A percentile compares a stretch with the other conserved stretches of the same genome.
Conservation (phyloP, 2,329 filamentous ascomycete genomes). For the Exophiala lecanii-corni region DNA sequence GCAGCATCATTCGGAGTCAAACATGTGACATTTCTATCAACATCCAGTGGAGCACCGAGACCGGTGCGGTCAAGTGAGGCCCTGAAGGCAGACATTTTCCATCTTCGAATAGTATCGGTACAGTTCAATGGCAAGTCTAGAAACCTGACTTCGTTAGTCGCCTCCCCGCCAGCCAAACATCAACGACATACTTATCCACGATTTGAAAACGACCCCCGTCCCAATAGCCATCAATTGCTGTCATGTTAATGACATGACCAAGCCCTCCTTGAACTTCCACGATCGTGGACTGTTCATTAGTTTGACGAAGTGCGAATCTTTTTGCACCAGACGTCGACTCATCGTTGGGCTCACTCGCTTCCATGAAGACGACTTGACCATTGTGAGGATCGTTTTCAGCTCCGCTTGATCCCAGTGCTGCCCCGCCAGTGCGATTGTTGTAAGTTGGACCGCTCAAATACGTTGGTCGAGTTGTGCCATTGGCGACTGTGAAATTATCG, state of each 20-base stretch:
- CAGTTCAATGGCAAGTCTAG: slow-evolving; percentile 9
- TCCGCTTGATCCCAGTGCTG: slow-evolving; percentile 6
- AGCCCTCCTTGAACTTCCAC: slow-evolving; percentile 11
- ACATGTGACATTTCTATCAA: slow-evolving; percentile 8
- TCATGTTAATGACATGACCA: slow-evolving; percentile 11
- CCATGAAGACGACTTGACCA: slow-evolving; percentile 10
- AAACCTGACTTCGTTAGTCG: not conserved
- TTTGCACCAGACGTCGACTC: not conserved
- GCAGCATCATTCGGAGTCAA: slow-evolving; percentile 10
- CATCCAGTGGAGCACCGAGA: slow-evolving; percentile 5
- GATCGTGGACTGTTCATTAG: not conserved
- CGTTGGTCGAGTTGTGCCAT: slow-evolving; percentile 6
- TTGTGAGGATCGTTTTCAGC: slow-evolving; percentile 8
- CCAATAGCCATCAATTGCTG: slow-evolving; percentile 7
- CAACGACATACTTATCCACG: slow-evolving; percentile 8
- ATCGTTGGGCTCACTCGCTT: slow-evolving; percentile 2
- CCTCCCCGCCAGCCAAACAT: not conserved
- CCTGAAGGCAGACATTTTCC: slow-evolving; percentile 8
- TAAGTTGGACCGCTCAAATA: slow-evolving; percentile 5
- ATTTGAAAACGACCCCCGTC: slow-evolving; percentile 11
- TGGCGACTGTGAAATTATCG: slow-evolving; percentile 3
- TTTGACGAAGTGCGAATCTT: slow-evolving; percentile 5
- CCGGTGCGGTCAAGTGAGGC: slow-evolving; percentile 5
- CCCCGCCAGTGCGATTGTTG: slow-evolving; percentile 11
- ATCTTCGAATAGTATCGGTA: slow-evolving; percentile 10